Conservation (phyloP, 306 rosid genomes). For the Vigna angularis region DNA sequence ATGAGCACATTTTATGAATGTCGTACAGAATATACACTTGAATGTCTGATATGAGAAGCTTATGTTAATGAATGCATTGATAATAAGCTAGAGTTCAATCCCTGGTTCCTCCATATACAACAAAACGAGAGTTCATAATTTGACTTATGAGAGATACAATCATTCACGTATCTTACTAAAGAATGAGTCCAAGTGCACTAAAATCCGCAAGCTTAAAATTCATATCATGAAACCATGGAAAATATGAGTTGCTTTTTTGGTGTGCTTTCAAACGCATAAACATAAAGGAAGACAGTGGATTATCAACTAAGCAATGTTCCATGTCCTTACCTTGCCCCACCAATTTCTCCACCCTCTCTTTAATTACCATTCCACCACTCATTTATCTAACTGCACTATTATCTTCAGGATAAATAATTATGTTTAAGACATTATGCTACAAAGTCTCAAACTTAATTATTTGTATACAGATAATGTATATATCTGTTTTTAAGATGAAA, state of each 20-base stretch:
- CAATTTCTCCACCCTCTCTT: constrained; percentile 8
- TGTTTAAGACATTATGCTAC: too few species aligned
- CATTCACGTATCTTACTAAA: not conserved
- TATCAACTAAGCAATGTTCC: constrained; percentile 57
- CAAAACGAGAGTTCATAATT: not conserved
- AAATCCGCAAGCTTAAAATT: not conserved
- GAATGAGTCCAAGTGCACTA: not conserved
- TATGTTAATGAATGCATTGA: too few species aligned
- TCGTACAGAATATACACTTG: too few species aligned
- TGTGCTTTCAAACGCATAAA: constrained; percentile 58
- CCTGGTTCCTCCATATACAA: too few species aligned
- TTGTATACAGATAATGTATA: too few species aligned
- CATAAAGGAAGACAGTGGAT: constrained; percentile 55
- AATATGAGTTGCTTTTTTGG: not conserved
- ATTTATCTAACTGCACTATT: not conserved
- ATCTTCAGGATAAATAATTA: too few species aligned
- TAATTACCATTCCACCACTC: not conserved
- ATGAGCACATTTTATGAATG: not conserved
- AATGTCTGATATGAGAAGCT: too few species aligned
- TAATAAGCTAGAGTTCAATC: too few species aligned
- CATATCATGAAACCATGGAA: not conserved
- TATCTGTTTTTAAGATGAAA: too few species aligned
- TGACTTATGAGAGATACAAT: not conserved
- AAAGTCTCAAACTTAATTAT: too few species aligned
- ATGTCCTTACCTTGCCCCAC: constrained; percentile 34